Evolutionary conservation across 2,329 filamentous ascomycete species (phyloP).

Genomic region (Aspergillus quadrilineatus): DNA sequence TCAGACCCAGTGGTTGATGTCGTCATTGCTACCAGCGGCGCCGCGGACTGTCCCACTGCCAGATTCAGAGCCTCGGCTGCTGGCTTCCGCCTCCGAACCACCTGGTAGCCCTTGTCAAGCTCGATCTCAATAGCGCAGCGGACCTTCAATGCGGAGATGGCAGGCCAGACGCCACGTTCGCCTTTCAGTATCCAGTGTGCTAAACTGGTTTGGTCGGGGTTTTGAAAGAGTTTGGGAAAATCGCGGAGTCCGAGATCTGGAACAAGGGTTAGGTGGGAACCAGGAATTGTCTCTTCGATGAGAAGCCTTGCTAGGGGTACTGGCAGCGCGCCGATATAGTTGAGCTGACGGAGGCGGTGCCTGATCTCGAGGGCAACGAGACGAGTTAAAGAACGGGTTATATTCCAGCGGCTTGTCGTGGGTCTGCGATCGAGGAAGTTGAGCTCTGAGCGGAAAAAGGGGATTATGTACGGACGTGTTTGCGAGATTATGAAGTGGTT

Average conservation of each 20-base stretch:
- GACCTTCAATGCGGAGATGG: conserved; percentile 76
- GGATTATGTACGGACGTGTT: conserved; percentile 83
- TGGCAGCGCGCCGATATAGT: conserved; percentile 72
- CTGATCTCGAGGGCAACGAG: conserved; percentile 74
- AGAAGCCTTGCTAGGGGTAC: conserved; percentile 70
- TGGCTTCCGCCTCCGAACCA: conserved; percentile 57
- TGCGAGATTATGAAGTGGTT: conserved; percentile 96
- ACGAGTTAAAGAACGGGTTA: conserved; percentile 58
- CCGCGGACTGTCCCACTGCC: background rate
- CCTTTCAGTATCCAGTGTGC: conserved; percentile 84
- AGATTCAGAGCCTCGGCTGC: conserved; percentile 25
- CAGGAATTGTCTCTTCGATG: conserved; percentile 78
- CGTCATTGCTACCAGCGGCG: background rate
- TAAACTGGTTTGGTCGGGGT: conserved; percentile 71
- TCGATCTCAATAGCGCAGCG: conserved; percentile 84
- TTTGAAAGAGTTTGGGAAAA: conserved; percentile 77
- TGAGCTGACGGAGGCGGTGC: conserved; percentile 77
- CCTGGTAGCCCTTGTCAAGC: conserved; percentile 79
- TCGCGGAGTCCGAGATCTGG: conserved; percentile 73
- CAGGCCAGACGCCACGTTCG: conserved; percentile 88
- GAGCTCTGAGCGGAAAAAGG: conserved; percentile 78
- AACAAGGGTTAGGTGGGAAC: conserved; percentile 75
- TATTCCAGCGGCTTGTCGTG: conserved; percentile 55
- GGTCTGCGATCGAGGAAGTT: conserved; percentile 67
- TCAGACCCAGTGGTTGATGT: background rate